Conservation (phyloP, 176 grass and related monocot genomes). For the Cymbopogon citratus region DNA sequence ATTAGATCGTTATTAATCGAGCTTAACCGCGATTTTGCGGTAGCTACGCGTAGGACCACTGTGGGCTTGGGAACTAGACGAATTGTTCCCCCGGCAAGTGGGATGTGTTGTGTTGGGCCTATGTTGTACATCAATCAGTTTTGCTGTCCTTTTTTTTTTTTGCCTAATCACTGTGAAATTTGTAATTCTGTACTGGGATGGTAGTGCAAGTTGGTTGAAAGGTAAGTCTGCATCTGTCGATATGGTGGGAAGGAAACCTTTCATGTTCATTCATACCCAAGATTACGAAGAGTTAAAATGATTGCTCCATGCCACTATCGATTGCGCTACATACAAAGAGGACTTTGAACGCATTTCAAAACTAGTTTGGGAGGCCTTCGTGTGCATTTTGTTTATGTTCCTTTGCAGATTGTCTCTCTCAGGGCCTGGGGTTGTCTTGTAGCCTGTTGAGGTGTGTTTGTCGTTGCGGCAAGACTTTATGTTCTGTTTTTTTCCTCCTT, state of each 20-base stretch:
- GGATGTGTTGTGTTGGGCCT: not conserved
- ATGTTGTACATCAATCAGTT: not conserved
- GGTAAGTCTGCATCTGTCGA: not conserved
- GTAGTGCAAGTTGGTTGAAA: not conserved
- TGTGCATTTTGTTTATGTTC: not conserved
- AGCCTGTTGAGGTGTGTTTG: not conserved
- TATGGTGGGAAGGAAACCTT: not conserved
- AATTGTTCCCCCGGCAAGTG: not conserved
- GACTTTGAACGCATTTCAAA: not conserved
- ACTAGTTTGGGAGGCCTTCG: not conserved
- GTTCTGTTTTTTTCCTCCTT: no score
- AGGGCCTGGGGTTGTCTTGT: no score
- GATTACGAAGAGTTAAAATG: not conserved
- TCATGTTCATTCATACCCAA: not conserved
- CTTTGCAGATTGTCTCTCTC: not conserved
- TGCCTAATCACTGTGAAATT: not conserved
- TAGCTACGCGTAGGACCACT: no score
- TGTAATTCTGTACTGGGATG: not conserved
- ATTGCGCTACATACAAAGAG: not conserved
- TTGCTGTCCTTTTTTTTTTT: not conserved
- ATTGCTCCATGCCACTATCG: not conserved
- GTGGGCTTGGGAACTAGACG: slow-evolving; percentile 1
- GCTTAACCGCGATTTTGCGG: slow-evolving; percentile 4
- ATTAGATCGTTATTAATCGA: slow-evolving; percentile 6
- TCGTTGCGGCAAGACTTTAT: not conserved